Evolutionary conservation across 306 rosid species (phyloP), one percentile per base, ranked within the genome.

Genomic region (Lathyrus aphaca): DNA sequence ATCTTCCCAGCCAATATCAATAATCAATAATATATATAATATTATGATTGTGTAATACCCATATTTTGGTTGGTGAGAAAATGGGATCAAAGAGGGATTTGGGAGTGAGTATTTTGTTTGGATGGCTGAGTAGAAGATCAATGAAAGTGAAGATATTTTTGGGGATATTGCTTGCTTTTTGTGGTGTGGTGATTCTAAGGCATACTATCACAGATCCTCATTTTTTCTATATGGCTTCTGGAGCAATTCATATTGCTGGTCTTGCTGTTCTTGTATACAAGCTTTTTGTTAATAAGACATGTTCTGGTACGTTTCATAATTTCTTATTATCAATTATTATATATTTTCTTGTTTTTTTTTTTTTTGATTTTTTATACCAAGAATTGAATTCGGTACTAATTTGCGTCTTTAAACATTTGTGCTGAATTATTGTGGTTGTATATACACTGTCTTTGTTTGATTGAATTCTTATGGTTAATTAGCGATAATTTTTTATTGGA

Each of bases 281-380:
- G 81, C 96, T 93, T 74, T 74, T 86, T 39, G 84, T 82, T 53
- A 79, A 79, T 16, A 90, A 86, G 72, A 90, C 90, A 8, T 93
- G 97, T 66, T 86, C 97, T 43, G 98, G 98, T 65, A 63, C 23
- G 19, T 63, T 63, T 51, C 12, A n/a, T 58, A n/a, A 1, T 30
- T 14, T 57, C 21, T 6, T 10, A 53, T 53, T 4, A 4, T 11
- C 9, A 32, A 32, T 32, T 32, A 32, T 2, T 54, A 6, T 5
- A 53, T n/a, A 54, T 11, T 10, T 19, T 10, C 2, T 23, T 18
- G 2, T 7, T 50, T 50, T 17, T 3, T 8, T 49, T 3, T 8
- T 1, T 15, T 0, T n/a, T 15, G 0, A 5, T 17, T 15, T 15
- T 23, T 23, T 1, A 23, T 23, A 2, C 27, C 5, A 6, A 7